A percentile compares a stretch with the other conserved stretches of the same genome.
These are phyloP conservation scores for Adansonia madagascariensis DNA, from an alignment of 441 rosid species.

Conservation along the genomic window DNA sequence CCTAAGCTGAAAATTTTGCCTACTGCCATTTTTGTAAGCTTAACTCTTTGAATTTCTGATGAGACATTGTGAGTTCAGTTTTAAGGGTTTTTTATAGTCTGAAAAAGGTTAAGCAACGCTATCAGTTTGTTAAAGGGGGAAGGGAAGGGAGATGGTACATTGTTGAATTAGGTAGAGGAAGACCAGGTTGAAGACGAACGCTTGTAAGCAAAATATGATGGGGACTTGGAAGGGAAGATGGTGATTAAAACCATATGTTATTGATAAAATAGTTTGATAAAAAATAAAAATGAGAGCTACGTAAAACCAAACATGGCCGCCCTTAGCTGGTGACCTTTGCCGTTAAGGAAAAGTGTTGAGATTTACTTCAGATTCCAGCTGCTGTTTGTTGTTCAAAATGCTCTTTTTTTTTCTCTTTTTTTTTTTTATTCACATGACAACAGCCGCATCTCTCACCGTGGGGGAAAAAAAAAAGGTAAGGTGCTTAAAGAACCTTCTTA, in stretches of 20 bases:
- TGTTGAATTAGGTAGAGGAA: constrained; percentile 31
- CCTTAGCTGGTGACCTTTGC: constrained; percentile 28
- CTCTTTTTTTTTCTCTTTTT: no score
- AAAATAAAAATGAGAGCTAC: constrained; percentile 27
- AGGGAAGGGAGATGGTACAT: constrained; percentile 16
- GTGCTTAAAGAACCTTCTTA: constrained; percentile 19
- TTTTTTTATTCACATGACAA: not conserved
- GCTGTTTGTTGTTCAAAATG: constrained; percentile 10
- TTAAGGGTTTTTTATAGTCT: constrained; percentile 10
- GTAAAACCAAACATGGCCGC: constrained; percentile 32
- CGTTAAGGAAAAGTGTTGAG: constrained; percentile 34
- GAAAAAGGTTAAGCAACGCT: constrained; percentile 11
- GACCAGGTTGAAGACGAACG: constrained; percentile 30
- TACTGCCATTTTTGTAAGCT: constrained; percentile 20
- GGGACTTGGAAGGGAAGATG: constrained; percentile 24
- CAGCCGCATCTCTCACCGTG: not conserved
- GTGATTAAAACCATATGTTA: not conserved
- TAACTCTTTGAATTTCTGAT: not conserved
- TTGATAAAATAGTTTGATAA: not conserved
- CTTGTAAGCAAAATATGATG: constrained; percentile 39
- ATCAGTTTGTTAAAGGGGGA: constrained; percentile 29
- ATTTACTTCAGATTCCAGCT: constrained; percentile 11
- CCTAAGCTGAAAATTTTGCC: not conserved
- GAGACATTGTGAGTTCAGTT: not conserved
- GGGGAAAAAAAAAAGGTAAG: not conserved